Evolutionary conservation across 1,284 basidiomycete species (phyloP).

Genomic region (Lentinula novae-zelandiae): DNA sequence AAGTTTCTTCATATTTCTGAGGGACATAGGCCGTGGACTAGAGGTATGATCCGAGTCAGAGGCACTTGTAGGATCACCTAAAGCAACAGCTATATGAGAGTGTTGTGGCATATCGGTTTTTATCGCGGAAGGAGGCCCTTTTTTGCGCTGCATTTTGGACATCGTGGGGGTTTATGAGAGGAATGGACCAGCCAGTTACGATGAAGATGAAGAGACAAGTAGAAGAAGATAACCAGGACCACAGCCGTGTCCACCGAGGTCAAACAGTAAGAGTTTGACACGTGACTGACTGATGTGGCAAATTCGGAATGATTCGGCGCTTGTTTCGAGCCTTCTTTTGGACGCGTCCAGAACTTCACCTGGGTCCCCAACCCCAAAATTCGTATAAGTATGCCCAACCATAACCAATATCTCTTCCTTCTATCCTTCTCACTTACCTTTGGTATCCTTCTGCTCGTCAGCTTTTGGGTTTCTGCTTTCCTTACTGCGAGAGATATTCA

Average conservation of each 20-base stretch:
- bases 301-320: background rate
- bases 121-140: slow-evolving; percentile 53
- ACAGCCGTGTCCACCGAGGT: background rate
- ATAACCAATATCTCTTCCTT: slow-evolving; percentile 48
- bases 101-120: slow-evolving; percentile 50
- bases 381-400: slow-evolving; percentile 36
- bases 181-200: slow-evolving; percentile 18
- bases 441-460: slow-evolving; percentile 38
- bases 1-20: slow-evolving; percentile 73
- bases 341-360: background rate
- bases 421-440: slow-evolving; percentile 47
- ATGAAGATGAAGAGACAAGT: slow-evolving; percentile 18
- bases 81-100: slow-evolving; percentile 45
- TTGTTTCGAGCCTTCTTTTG: background rate
- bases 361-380: background rate
- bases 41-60: slow-evolving; percentile 45
- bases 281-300: background rate
- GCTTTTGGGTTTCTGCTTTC: slow-evolving; percentile 35
- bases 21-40: slow-evolving; percentile 35
- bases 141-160: slow-evolving; percentile 43
- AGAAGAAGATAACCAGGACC: slow-evolving; percentile 7
- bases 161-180: slow-evolving; percentile 24
- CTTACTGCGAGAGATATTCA: slow-evolving; percentile 56
- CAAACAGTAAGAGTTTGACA: slow-evolving; percentile 13
- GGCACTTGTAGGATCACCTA: slow-evolving; percentile 45